A percentile compares a stretch with the other conserved stretches of the same genome.
These are phyloP conservation scores for Botryotinia calthae DNA, from an alignment of 2,329 filamentous ascomycete species.

Conservation along the genomic window DNA sequence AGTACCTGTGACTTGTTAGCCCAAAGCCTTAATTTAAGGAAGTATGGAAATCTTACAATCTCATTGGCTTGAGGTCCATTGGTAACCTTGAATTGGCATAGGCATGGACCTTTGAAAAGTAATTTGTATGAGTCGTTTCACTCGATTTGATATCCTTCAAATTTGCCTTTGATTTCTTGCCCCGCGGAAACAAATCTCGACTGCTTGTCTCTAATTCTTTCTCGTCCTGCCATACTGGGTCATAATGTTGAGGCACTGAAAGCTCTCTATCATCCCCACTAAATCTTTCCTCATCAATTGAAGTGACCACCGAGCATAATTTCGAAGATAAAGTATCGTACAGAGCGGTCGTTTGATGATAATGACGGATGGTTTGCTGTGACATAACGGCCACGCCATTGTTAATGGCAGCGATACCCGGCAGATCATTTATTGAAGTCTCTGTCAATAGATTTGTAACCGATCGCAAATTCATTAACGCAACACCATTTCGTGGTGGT, in stretches of 20 bases:
- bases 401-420: conserved; percentile 43
- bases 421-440: conserved; percentile 39
- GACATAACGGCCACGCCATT: conserved; percentile 47
- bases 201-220: conserved; percentile 23
- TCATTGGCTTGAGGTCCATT: conserved; percentile 62
- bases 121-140: conserved; percentile 49
- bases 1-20: conserved; percentile 50
- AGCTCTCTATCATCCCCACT: conserved; percentile 55
- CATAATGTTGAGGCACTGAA: conserved; percentile 29
- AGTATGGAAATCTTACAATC: conserved; percentile 47
- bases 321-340: conserved; percentile 61
- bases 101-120: conserved; percentile 73
- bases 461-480: conserved; percentile 32
- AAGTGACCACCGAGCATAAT: conserved; percentile 67
- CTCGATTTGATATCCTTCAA: conserved; percentile 40
- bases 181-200: conserved; percentile 24
- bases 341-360: conserved; percentile 48
- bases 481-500: conserved; percentile 23
- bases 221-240: conserved; percentile 30
- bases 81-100: conserved; percentile 78
- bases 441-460: conserved; percentile 39
- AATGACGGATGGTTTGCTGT: conserved; percentile 44
- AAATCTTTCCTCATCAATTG: conserved; percentile 64
- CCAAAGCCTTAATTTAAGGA: not conserved
- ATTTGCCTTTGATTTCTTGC: conserved; percentile 39